Percentiles rank a stretch among this genome's conserved stretches.
Conservation (phyloP, 2,329 filamentous ascomycete genomes). For the Xenosphaeropsis pyriputrescens region DNA sequence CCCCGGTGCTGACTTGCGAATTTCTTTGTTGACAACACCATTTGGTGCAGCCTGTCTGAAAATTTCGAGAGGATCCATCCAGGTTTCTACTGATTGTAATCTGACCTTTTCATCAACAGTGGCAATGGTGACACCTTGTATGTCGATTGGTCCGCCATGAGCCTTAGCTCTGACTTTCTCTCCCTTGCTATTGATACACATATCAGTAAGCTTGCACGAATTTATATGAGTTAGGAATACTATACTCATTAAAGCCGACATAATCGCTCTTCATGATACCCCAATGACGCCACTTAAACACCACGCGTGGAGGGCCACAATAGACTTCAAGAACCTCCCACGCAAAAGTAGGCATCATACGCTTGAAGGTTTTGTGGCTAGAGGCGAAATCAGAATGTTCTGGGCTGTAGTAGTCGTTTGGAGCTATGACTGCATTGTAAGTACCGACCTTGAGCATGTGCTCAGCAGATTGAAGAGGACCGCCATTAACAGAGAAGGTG, state of each 20-base stretch:
- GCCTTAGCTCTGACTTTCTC: constrained; percentile 48
- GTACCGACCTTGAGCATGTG: constrained; percentile 55
- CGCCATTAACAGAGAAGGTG: constrained; percentile 49
- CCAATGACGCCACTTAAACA: constrained; percentile 56
- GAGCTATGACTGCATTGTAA: constrained; percentile 51
- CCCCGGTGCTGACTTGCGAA: not conserved
- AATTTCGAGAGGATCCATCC: constrained; percentile 53
- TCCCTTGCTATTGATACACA: constrained; percentile 29
- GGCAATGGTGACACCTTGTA: constrained; percentile 47
- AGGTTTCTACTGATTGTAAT: constrained; percentile 43
- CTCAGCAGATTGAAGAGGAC: constrained; percentile 36
- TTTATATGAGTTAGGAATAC: constrained; percentile 5
- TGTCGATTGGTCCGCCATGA: constrained; percentile 44
- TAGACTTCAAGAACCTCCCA: constrained; percentile 60
- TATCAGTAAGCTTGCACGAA: constrained; percentile 3
- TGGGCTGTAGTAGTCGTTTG: constrained; percentile 50
- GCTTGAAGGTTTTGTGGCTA: constrained; percentile 57
- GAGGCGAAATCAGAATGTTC: constrained; percentile 43
- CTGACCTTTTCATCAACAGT: constrained; percentile 44
- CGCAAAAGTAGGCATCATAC: constrained; percentile 59
- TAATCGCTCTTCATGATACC: constrained; percentile 53
- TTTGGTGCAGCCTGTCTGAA: constrained; percentile 46
- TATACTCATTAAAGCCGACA: constrained; percentile 46
- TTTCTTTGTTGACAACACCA: constrained; percentile 14
- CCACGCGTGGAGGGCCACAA: constrained; percentile 44